Evolutionary conservation across 2,329 filamentous ascomycete species (phyloP).

Genomic region (Phialemoniopsis sp.): DNA sequence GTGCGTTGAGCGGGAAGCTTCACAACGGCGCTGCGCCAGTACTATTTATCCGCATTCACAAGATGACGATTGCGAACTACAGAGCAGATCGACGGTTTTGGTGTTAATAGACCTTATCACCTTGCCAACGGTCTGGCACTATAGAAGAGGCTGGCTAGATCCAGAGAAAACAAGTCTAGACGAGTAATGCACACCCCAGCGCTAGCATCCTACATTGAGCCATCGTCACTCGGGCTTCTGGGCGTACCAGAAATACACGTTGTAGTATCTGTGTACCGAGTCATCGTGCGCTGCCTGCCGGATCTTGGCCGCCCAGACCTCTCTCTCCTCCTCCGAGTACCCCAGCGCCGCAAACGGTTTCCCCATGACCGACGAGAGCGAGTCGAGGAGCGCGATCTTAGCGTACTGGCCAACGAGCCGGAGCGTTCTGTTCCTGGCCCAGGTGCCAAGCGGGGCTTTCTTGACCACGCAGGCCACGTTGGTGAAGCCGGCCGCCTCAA

Average conservation of each 20-base stretch:
- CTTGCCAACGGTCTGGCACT: too few relatives aligned
- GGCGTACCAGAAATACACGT: constrained; percentile 31
- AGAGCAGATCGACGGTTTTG: too few relatives aligned
- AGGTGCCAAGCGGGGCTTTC: constrained; percentile 39
- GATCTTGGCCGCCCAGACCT: constrained; percentile 22
- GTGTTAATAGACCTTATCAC: too few relatives aligned
- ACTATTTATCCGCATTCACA: too few relatives aligned
- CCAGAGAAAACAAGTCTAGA: too few relatives aligned
- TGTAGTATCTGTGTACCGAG: constrained; percentile 31
- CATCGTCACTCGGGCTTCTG: constrained; percentile 23
- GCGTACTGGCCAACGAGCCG: constrained; percentile 34
- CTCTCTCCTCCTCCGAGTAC: constrained; percentile 22
- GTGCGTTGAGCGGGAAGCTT: too few relatives aligned
- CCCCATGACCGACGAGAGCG: constrained; percentile 27
- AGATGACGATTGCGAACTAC: too few relatives aligned
- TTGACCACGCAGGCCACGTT: constrained; percentile 31
- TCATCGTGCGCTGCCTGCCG: constrained; percentile 25
- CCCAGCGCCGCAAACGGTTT: constrained; percentile 29
- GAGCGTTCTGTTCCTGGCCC: constrained; percentile 32
- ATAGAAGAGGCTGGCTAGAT: too few relatives aligned
- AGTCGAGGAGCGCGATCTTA: constrained; percentile 27
- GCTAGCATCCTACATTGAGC: too few relatives aligned
- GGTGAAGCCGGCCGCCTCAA: constrained; percentile 35
- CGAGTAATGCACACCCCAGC: too few relatives aligned
- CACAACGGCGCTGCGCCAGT: too few relatives aligned